A percentile compares a stretch with the other conserved stretches of the same genome.
phyloP scores from a whole-genome alignment of 2,329 filamentous ascomycete species.

The Herpotrichia juniperi region DNA sequence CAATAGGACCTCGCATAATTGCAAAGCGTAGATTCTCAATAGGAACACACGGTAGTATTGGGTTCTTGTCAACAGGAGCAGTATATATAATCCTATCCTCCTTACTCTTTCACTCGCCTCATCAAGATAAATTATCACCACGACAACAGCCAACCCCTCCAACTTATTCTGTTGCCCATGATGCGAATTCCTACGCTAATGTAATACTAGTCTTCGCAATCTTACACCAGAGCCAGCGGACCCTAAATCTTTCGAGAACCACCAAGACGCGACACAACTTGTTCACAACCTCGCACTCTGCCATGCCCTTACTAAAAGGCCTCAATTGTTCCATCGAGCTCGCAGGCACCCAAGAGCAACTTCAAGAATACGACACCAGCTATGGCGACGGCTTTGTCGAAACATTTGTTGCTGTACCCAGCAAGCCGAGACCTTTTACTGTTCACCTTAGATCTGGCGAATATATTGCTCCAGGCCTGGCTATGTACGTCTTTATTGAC shows the following conservation, averaged over 20 bases:
- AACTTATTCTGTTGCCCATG: background rate
- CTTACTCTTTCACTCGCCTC: no score
- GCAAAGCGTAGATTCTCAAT: background rate
- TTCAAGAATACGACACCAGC: slow-evolving; percentile 57
- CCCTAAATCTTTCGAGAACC: no score
- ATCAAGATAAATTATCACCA: background rate
- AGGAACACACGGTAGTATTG: background rate
- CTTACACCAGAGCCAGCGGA: no score
- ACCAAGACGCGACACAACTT: no score
- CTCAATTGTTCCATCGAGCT: slow-evolving; percentile 60
- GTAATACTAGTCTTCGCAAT: no score
- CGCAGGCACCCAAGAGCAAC: slow-evolving; percentile 42
- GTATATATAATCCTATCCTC: no score
- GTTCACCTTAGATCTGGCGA: slow-evolving; percentile 56
- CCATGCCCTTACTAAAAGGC: slow-evolving; percentile 62
- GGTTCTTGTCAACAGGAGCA: background rate
- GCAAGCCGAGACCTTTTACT: slow-evolving; percentile 52
- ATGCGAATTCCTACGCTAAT: background rate
- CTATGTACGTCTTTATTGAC: slow-evolving; percentile 63
- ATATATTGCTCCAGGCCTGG: slow-evolving; percentile 60
- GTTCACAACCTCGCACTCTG: background rate
- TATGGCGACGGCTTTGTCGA: slow-evolving; percentile 61
- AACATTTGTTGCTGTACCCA: slow-evolving; percentile 58
- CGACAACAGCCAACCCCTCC: background rate
- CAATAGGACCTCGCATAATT: no score